Percentiles rank a stretch among this genome's conserved stretches.
These are phyloP conservation scores for Fraxinus sp. DNA, from an alignment of 305 asterid genomes.

Conservation along the genomic window DNA sequence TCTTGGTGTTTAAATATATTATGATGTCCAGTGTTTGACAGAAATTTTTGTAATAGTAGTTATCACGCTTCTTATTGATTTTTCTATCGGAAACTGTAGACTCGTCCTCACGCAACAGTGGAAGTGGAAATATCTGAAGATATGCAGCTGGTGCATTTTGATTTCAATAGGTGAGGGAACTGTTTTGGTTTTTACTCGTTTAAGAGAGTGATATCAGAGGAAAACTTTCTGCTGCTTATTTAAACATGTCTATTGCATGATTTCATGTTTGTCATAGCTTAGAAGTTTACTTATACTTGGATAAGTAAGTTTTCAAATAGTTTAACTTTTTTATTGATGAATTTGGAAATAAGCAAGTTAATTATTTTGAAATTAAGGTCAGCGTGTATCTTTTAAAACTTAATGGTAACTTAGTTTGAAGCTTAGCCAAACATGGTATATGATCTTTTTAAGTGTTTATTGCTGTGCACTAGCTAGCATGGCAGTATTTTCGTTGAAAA, in stretches of 20 bases:
- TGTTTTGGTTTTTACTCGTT: not conserved
- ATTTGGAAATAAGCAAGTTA: not conserved
- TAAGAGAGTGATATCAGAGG: not conserved
- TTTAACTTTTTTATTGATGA: not conserved
- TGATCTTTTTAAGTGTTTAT: not conserved
- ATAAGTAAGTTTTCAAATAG: not conserved
- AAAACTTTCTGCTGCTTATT: not conserved
- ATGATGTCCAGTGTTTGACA: slow-evolving; percentile 10
- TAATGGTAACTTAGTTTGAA: not conserved
- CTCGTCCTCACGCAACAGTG: slow-evolving; percentile 97
- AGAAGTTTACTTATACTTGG: not conserved
- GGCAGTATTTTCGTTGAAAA: not conserved
- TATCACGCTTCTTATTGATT: slow-evolving; percentile 10
- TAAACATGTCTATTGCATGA: not conserved
- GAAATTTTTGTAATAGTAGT: not conserved
- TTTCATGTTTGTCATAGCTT: not conserved
- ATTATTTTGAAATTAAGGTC: not conserved
- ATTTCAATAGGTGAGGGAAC: slow-evolving; percentile 68
- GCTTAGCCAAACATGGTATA: not conserved
- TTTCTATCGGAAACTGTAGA: slow-evolving; percentile 40
- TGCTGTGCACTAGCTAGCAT: not conserved
- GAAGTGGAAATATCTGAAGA: slow-evolving; percentile 98
- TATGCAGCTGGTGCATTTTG: slow-evolving; percentile 97
- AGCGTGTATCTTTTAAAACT: not conserved
- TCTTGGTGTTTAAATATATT: not conserved